Evolutionary conservation across 768 basidiomycete species (phyloP), one percentile per base, ranked within the genome.

Genomic region (Galerina sulciceps): DNA sequence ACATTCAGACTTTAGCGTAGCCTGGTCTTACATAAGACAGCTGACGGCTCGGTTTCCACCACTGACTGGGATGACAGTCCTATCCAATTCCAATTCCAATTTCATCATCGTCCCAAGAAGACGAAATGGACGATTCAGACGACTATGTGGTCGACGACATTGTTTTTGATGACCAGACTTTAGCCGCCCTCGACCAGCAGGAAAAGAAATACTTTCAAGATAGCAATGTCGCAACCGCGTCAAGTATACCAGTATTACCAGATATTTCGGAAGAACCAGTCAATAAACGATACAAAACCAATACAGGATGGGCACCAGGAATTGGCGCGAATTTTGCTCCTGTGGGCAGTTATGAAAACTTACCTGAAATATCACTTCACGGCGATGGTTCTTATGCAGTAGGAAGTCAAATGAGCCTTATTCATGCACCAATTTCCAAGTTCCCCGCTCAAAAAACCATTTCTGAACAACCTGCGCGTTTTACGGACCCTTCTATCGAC

Each of bases 81-180:
- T n/a, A 48, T 48, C 46, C 8, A 34, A 26, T 18, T 20, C 13
- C 23, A 14, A 5, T 23, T 18, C 31, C 20, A 47, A n/a, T 35
- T 44, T 26, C 45, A 22, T 42, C 55, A 47, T 14, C 26, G 15
- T 23, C 26, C 15, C 45, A 22, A 45, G 13, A 13, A 13, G 9
- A 60, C 43, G 11, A 23, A 15, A 89, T 89, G 86, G 75, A 81
- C 64, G 83, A 82, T 73, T 85, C 82, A 31, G 90, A 90, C 71
- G 81, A 87, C 67, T 86, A 86, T 68, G 79, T 81, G 69, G 76
- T 79, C 63, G 88, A 88, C 69, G 87, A 87, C 54, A 75, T 89
- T 60, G 76, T 84, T 42, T 72, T 91, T 41, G 88, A 91, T 66
- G 87, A 84, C 51, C 75, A 81, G 59, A 79, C 84, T 0, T 71